Evolutionary conservation across 768 basidiomycete genomes (phyloP), one percentile per base, ranked within the genome.

Genomic region (Boletus tomentosulus): DNA sequence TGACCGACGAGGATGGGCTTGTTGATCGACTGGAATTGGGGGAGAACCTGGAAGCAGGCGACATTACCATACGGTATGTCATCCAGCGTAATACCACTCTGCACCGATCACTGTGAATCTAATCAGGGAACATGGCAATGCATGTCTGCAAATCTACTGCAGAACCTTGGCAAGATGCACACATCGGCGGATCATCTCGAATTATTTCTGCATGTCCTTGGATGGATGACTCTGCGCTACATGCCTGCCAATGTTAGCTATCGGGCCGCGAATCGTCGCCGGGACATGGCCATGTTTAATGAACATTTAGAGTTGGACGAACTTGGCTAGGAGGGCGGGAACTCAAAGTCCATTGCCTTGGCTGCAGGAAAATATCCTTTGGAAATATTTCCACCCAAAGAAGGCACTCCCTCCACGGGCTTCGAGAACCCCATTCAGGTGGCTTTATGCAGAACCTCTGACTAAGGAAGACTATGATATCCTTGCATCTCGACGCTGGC

Each of bases 121-220:
- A 8, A 5, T 28, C 27, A 27, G 27, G 27, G 27, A 1, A 57
- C 49, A 13, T 51, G 57, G 53, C 37, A 46, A 10, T 57, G 50
- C 46, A 51, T 51, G 34, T 57, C 53, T 3, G 49, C 54, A 0
- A 46, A 41, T 8, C 48, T 73, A 6, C 60, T 71, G 7, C 15
- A 12, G 27, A 11, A 60, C 12, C 46, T 59, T 11, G n/a, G 9
- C n/a, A 64, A 63, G 28, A 24, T 43, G 4, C 69, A 70, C 24
- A 45, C 30, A 0, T 52, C 68, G 16, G 49, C 58, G 22, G 68
- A 72, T 27, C 68, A 73, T 42, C 45, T 73, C 10, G 68, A 73
- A 50, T 72, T 71, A 0, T 70, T 73, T 48, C 16, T 61, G 38
- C 55, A 64, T 38, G 50, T 56, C 24, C 27, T 57, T 0, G 48